Percentiles rank a stretch among this genome's conserved stretches.
These are phyloP conservation scores for Vigna nakashimae DNA, from an alignment of 306 rosid species.

Conservation along the genomic window DNA sequence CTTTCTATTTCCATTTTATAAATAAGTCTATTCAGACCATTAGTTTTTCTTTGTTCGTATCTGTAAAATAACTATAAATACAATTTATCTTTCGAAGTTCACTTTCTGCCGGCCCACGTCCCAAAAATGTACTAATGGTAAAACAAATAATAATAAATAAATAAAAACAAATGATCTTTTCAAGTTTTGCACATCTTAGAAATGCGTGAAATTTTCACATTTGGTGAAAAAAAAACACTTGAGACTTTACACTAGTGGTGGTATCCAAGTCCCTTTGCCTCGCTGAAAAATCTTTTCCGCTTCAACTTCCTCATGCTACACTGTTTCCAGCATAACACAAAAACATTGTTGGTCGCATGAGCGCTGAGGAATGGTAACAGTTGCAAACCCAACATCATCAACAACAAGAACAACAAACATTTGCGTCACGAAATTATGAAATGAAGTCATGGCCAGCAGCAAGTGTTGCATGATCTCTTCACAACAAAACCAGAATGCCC, in stretches of 20 bases:
- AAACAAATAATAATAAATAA: background rate
- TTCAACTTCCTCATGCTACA: constrained; percentile 29
- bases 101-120: constrained; percentile 19
- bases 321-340: constrained; percentile 10
- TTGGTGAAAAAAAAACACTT: constrained; percentile 1
- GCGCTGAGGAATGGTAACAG: constrained; percentile 47
- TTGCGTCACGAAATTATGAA: constrained; percentile 44
- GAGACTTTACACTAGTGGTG: background rate
- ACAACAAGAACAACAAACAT: background rate
- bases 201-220: constrained; percentile 1
- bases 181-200: constrained; percentile 1
- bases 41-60: background rate
- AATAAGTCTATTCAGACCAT: too few relatives aligned
- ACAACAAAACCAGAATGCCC: constrained; percentile 50
- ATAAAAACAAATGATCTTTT: background rate
- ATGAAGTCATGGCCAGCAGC: constrained; percentile 57
- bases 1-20: too few relatives aligned
- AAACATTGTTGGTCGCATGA: constrained; percentile 14
- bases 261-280: constrained; percentile 42
- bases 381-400: background rate
- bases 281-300: constrained; percentile 36
- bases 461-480: constrained; percentile 47
- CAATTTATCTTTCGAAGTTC: constrained; percentile 21
- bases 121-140: constrained; percentile 35
- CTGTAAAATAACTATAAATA: background rate